Conservation (phyloP, 2,329 filamentous ascomycete species). For the Cordyceps javanica region DNA sequence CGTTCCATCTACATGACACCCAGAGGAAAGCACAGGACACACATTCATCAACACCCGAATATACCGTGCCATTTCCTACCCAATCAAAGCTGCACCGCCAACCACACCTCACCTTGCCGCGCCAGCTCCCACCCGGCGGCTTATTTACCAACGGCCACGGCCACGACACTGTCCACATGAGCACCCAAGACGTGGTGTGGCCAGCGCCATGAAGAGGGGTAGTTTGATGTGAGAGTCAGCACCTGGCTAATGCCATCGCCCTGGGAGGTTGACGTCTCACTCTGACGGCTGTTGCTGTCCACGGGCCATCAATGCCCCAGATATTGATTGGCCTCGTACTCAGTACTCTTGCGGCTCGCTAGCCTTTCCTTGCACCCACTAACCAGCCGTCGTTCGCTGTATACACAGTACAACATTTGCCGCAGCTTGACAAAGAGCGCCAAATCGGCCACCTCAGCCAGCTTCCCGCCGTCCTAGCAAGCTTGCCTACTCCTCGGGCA, state of each 20-base stretch:
- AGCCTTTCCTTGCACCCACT: not conserved
- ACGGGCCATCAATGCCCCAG: not conserved
- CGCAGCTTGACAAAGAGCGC: no score
- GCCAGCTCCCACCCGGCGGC: not conserved
- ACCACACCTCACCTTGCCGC: not conserved
- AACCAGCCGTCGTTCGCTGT: no score
- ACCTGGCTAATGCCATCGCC: not conserved
- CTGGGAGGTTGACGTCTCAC: not conserved
- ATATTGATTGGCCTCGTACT: not conserved
- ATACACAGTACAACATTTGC: no score
- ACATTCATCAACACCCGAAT: not conserved
- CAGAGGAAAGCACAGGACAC: no score
- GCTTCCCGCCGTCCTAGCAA: no score
- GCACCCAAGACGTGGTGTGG: constrained; percentile 7
- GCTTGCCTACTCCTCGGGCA: no score
- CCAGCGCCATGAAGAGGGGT: not conserved
- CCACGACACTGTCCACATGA: constrained; percentile 9
- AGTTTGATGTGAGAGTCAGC: not conserved
- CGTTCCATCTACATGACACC: not conserved
- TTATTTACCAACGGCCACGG: not conserved
- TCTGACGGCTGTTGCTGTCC: not conserved
- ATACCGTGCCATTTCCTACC: not conserved
- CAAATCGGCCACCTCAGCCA: no score
- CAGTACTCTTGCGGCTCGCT: not conserved
- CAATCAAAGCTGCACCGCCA: not conserved